Evolutionary conservation across 768 basidiomycete species (phyloP), one percentile per base, ranked within the genome.

Genomic region (Pleurotus pulmonarius): DNA sequence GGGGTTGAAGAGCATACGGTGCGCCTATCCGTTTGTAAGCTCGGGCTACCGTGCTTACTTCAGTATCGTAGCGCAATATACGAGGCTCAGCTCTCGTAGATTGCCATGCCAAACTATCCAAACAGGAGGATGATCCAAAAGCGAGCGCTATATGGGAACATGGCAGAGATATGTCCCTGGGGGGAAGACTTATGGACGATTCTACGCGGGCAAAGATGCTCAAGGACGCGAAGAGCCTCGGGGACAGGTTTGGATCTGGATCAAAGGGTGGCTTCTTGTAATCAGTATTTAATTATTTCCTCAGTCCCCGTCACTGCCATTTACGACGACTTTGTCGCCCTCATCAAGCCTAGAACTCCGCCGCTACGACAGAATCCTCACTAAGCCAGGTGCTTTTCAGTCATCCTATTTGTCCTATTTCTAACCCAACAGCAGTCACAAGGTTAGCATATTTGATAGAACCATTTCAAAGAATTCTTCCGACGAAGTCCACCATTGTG

Each of bases 141-240:
- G 73, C 80, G 0, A 73, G 83, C 0, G 86, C 66, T 0, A 92
- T 98, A 24, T 98, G 96, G 96, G 96, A 99, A 63, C 93, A 92
- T 64, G 75, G 84, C 37, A 78, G 94, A 25, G 93, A 96, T 69
- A 97, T 99, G 94, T 81, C 81, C 2, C 63, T 96, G 3, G 86
- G 87, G 1, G 95, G 96, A 12, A 75, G 91, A 49, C 75, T 97
- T 26, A 90, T 99, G 91, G 94, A 92, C 64, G 95, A 97, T 58
- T 79, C 76, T 45, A 86, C 90, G 66, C 79, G 96, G 59, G 78
- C 81, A 55, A 85, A 85, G 65, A 77, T 92, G 68, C 77, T 98
- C 64, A 81, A 78, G 56, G 94, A 98, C 60, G 88, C 94, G 9
- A 85, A 82, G 59, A 85, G 86, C 5, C 75, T 98, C 13, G 86